A percentile compares a stretch with the other conserved stretches of the same genome.
These are phyloP conservation scores for Cinnamomum chago DNA, from an alignment of 164 flowering plant species.

Conservation along the genomic window DNA sequence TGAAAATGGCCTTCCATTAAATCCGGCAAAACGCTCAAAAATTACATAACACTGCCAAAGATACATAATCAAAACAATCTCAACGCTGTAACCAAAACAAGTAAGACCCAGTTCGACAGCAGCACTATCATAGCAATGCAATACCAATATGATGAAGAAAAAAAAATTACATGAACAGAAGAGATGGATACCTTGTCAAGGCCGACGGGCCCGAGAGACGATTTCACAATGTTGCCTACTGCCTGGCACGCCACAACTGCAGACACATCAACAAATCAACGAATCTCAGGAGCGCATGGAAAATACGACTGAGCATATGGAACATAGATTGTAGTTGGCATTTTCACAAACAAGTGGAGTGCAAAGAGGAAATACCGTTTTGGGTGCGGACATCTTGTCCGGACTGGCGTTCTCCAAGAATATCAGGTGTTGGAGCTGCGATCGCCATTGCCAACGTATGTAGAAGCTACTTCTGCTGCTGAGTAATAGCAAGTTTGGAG, in stretches of 20 bases:
- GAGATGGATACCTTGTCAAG: constrained; percentile 69
- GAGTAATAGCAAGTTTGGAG: too few relatives aligned
- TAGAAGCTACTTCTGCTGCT: neutral
- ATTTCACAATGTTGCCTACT: constrained; percentile 83
- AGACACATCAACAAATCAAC: neutral
- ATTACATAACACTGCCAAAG: too few relatives aligned
- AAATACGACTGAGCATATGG: neutral
- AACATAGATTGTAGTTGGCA: neutral
- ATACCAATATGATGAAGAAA: neutral
- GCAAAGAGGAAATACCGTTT: constrained; percentile 49
- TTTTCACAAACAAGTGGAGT: neutral
- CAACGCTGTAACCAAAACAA: neutral
- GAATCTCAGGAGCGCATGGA: neutral
- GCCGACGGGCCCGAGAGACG: constrained; percentile 97
- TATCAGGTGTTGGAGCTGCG: constrained; percentile 51
- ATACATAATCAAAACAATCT: too few relatives aligned
- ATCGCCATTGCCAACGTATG: constrained; percentile 32
- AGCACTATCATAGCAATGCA: neutral
- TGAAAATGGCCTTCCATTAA: too few relatives aligned
- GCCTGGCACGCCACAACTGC: constrained; percentile 92
- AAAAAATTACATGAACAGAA: neutral
- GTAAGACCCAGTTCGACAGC: neutral
- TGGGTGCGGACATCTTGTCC: constrained; percentile 99
- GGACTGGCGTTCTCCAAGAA: constrained; percentile 84
- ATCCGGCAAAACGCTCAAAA: too few relatives aligned